A percentile compares a stretch with the other conserved stretches of the same genome.
Conservation (phyloP, 768 basidiomycete genomes). For the Gloeopeniophorella convolvens region DNA sequence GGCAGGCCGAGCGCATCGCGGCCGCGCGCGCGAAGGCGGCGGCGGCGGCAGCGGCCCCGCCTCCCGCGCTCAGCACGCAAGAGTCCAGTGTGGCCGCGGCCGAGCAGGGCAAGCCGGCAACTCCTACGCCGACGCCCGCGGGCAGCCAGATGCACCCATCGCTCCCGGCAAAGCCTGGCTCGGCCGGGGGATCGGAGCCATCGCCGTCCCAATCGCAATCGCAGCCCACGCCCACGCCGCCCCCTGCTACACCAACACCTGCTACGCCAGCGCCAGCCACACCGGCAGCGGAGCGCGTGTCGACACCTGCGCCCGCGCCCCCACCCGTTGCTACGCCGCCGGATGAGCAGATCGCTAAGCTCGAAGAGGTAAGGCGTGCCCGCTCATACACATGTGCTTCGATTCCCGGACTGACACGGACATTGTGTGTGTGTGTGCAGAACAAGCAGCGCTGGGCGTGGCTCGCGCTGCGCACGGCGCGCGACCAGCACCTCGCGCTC, state of each 20-base stretch:
- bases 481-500: slow-evolving; percentile 65
- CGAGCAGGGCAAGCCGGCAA: neutral
- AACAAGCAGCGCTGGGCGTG: slow-evolving; percentile 74
- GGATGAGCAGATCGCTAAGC: slow-evolving; percentile 48
- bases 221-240: slow-evolving; percentile 22
- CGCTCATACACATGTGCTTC: neutral
- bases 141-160: slow-evolving; percentile 20
- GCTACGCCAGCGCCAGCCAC: neutral
- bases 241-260: slow-evolving; percentile 1
- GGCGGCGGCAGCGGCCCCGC: slow-evolving; percentile 22
- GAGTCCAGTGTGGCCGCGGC: neutral
- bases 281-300: slow-evolving; percentile 8
- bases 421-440: slow-evolving; percentile 32
- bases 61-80: slow-evolving; percentile 25
- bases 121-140: slow-evolving; percentile 25
- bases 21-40: slow-evolving; percentile 38
- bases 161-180: slow-evolving; percentile 58
- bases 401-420: neutral
- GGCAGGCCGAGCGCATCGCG: slow-evolving; percentile 33
- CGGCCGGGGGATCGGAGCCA: slow-evolving; percentile 28
- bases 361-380: slow-evolving; percentile 50
- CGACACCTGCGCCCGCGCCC: slow-evolving; percentile 26
- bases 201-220: slow-evolving; percentile 27
- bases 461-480: slow-evolving; percentile 72
- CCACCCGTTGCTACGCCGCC: slow-evolving; percentile 27